Conservation (phyloP, 495 filamentous ascomycete genomes). For the Symbiotaphrina buchneri region DNA sequence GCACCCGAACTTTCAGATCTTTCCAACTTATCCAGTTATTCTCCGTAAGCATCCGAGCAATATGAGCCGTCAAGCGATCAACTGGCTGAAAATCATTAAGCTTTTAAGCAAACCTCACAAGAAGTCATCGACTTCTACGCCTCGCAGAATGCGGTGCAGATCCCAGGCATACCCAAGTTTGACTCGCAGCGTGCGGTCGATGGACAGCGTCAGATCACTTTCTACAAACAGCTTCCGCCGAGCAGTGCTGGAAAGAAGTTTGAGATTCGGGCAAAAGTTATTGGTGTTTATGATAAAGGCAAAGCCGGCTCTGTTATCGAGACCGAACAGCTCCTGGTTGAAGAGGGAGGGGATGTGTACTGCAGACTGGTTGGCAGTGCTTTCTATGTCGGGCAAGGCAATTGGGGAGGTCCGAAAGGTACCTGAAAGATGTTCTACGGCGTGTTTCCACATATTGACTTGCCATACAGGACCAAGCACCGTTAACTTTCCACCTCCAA, state of each 20-base stretch:
- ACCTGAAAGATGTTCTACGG: slow-evolving; percentile 4
- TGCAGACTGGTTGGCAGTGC: slow-evolving; percentile 38
- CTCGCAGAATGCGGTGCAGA: slow-evolving; percentile 26
- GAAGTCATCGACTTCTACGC: slow-evolving; percentile 82
- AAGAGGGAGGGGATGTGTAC: slow-evolving; percentile 51
- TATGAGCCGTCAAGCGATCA: too few species aligned
- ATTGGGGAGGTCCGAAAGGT: slow-evolving; percentile 85
- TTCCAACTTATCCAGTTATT: too few species aligned
- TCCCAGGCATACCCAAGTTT: slow-evolving; percentile 58
- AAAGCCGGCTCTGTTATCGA: slow-evolving; percentile 65
- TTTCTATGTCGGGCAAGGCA: slow-evolving; percentile 68
- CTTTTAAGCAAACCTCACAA: too few species aligned
- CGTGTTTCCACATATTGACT: neutral
- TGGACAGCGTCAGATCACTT: slow-evolving; percentile 60
- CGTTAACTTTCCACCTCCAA: slow-evolving; percentile 49
- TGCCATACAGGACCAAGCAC: slow-evolving; percentile 33
- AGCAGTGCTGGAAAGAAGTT: slow-evolving; percentile 49
- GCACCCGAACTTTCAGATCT: slow-evolving; percentile 60
- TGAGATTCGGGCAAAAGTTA: slow-evolving; percentile 54
- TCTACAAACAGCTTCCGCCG: slow-evolving; percentile 55
- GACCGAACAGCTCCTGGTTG: slow-evolving; percentile 55
- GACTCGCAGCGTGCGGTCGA: slow-evolving; percentile 57
- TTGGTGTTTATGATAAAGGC: slow-evolving; percentile 86
- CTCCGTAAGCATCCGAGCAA: too few species aligned
- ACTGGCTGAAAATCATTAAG: too few species aligned